These are phyloP conservation scores for Brettanomyces sp. DNA, from an alignment of 805 yeast genomes.

Conservation along the genomic window DNA sequence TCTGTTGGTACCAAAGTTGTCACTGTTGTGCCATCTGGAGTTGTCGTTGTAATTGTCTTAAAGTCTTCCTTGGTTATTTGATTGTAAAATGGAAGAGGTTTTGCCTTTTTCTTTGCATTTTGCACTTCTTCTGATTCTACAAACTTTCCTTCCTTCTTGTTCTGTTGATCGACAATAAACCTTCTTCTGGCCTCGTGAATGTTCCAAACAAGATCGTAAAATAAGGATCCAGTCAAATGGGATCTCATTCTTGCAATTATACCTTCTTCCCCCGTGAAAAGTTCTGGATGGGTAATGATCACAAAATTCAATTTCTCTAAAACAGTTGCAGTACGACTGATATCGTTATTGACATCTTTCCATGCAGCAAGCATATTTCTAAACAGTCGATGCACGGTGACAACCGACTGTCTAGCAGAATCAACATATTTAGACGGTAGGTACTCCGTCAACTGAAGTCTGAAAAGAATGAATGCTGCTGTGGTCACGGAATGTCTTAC, in stretches of 20 bases:
- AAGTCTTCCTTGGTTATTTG: conserved; percentile 87
- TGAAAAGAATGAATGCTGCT: conserved; percentile 69
- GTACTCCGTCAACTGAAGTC: conserved; percentile 70
- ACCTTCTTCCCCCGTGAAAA: conserved; percentile 62
- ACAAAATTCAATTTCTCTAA: conserved; percentile 84
- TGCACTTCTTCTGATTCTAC: neutral
- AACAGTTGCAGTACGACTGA: conserved; percentile 84
- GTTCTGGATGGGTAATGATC: conserved; percentile 76
- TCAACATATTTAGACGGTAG: conserved; percentile 69
- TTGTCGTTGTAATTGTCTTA: conserved; percentile 73
- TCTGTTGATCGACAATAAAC: conserved; percentile 29
- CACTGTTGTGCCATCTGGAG: conserved; percentile 87
- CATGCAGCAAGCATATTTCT: conserved; percentile 86
- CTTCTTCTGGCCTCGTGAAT: conserved; percentile 89
- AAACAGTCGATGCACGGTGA: conserved; percentile 80
- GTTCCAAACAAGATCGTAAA: conserved; percentile 89
- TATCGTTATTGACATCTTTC: conserved; percentile 85
- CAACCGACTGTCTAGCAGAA: conserved; percentile 86
- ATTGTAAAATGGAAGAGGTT: conserved; percentile 82
- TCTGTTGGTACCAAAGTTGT: conserved; percentile 86
- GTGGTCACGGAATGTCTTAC: conserved; percentile 80
- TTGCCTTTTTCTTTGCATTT: conserved; percentile 29
- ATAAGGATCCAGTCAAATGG: conserved; percentile 82
- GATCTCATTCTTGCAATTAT: conserved; percentile 85
- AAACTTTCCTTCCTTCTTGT: conserved; percentile 19